A percentile compares a stretch with the other conserved stretches of the same genome.
phyloP scores from a whole-genome alignment of 208 protist genomes.

The Wallacemonas sp. region DNA sequence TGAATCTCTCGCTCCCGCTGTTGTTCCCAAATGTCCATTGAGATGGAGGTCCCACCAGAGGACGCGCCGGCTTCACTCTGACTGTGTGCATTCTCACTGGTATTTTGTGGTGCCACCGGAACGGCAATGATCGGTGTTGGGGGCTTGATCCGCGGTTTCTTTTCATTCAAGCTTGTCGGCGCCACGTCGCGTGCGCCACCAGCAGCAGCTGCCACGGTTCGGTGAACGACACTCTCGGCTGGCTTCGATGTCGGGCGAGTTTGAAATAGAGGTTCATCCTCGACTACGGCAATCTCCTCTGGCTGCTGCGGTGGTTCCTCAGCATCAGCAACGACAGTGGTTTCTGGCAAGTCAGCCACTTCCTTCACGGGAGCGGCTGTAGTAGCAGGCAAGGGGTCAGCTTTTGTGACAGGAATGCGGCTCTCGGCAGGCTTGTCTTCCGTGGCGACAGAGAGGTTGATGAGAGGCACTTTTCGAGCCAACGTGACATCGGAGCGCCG shows the following conservation, averaged over 20 bases:
- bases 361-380: too few species aligned
- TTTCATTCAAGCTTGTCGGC: not conserved
- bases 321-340: too few species aligned
- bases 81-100: not conserved
- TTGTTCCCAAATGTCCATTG: conserved; percentile 83
- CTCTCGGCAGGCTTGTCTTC: not conserved
- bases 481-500: conserved; percentile 26
- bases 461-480: conserved; percentile 63
- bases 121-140: conserved; percentile 30
- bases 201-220: conserved; percentile 1
- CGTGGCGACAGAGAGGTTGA: conserved; percentile 35
- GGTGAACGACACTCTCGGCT: not conserved
- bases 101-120: conserved; percentile 15
- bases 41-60: conserved; percentile 25
- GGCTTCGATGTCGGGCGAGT: conserved; percentile 5
- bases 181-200: not conserved
- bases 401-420: not conserved
- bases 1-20: conserved; percentile 83
- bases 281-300: conserved; percentile 39
- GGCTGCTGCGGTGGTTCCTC: too few species aligned
- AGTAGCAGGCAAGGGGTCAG: too few species aligned
- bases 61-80: not conserved
- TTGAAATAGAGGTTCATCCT: conserved; percentile 61
- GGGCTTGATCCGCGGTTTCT: conserved; percentile 13
- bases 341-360: too few species aligned